Conservation (phyloP, 768 basidiomycete species). For the Kwoniella botswanensis region DNA sequence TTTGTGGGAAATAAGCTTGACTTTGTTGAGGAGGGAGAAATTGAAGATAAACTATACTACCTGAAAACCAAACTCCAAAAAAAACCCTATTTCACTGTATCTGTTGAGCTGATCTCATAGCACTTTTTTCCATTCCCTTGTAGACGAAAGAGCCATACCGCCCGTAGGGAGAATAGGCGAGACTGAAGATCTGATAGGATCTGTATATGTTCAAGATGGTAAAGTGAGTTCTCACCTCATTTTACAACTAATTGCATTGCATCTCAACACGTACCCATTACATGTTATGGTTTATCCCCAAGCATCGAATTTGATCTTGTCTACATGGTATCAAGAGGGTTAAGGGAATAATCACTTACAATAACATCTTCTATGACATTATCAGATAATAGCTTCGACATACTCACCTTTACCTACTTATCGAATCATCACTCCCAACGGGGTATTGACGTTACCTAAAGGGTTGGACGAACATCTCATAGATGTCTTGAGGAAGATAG, state of each 20-base stretch:
- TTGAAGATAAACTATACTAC: no score
- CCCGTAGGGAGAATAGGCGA: slow-evolving; percentile 57
- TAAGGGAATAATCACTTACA: background rate
- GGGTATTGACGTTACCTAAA: slow-evolving; percentile 47
- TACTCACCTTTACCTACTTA: slow-evolving; percentile 56
- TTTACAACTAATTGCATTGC: no score
- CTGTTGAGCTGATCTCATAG: slow-evolving; percentile 29
- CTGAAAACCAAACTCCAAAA: no score
- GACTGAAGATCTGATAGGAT: slow-evolving; percentile 56
- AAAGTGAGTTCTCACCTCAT: slow-evolving; percentile 39
- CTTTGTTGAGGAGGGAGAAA: no score
- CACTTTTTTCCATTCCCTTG: no score
- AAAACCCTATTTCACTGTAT: no score
- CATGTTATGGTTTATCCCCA: no score
- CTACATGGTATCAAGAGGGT: no score
- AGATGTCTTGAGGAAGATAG: slow-evolving; percentile 39
- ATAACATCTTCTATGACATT: background rate
- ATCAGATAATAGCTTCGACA: slow-evolving; percentile 49
- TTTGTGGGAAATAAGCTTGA: background rate
- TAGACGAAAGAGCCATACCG: slow-evolving; percentile 54
- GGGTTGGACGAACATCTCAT: slow-evolving; percentile 52
- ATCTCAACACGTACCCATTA: no score
- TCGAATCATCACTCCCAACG: slow-evolving; percentile 52
- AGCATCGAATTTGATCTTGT: no score
- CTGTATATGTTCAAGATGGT: slow-evolving; percentile 54